Evolutionary conservation across 345 rosid genomes (phyloP), one percentile per base, ranked within the genome.

Genomic region (Gossypium ekmanianum): DNA sequence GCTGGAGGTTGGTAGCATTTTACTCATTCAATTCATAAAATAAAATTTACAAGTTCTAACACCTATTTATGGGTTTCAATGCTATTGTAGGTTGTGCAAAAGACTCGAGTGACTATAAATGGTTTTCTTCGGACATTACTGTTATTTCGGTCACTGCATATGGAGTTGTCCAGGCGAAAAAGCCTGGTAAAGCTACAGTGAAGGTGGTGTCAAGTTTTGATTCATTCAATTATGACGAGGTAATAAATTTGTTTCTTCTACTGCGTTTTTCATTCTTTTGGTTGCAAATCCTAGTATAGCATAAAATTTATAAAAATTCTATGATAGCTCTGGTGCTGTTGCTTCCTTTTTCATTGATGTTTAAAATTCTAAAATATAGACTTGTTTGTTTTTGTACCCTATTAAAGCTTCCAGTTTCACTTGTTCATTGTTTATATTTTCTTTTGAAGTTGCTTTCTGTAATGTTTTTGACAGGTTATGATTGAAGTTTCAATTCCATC

Each of bases 181-280:
- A 87, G 87, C 98, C 93, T 68, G 98, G 98, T 68, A 86, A 84
- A 85, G 89, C 94, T 66, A 85, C 85, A 73, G 79, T 94, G 72
- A 92, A 83, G 87, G 98, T 87, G 76, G 85, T 87, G 75, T 94
- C 97, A 12, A 73, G 79, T 81, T 89, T 89, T 72, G 97, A 94
- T 85, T 76, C 91, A 24, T 86, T 85, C 77, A 94, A 94, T 81
- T 90, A 85, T 52, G 98, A 92, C 68, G 97, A 94, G 97, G 98
- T 94, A 85, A 73, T 61, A 45, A 75, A 54, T 59, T 41, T 48
- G 22, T 74, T 62, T 20, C 50, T 44, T 14, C 9, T 54, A 52
- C 14, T 43, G 12, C 43, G 24, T 65, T 65, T 7, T 51, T 12
- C 17, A 45, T 39, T 43, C 20, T 56, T 44, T 22, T 73, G 34